Evolutionary conservation across 2,329 filamentous ascomycete species (phyloP).

Genomic region (Pseudogymnoascus sp.): DNA sequence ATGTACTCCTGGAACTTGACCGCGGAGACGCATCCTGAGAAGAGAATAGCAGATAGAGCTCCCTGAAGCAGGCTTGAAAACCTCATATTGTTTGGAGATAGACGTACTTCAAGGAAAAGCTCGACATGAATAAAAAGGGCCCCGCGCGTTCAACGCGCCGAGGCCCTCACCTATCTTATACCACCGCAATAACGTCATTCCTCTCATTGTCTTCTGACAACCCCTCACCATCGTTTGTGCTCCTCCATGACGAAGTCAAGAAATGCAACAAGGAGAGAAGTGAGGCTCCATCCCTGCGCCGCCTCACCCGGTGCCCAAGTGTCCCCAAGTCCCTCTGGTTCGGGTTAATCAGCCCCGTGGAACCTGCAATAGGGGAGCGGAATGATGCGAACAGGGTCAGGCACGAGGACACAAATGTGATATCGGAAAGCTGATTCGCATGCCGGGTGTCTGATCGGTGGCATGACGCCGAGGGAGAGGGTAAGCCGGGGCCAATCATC

Average conservation of each 20-base stretch:
- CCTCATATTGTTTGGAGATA: not conserved
- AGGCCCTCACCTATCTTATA: not conserved
- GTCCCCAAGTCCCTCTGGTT: not conserved
- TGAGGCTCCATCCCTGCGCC: not conserved
- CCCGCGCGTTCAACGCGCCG: not conserved
- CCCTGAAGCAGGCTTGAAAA: not conserved
- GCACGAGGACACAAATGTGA: constrained; percentile 2
- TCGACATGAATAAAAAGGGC: not conserved
- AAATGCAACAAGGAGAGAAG: not conserved
- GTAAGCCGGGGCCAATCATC: not conserved
- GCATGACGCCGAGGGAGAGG: not conserved
- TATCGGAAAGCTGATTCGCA: not conserved
- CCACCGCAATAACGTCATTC: not conserved
- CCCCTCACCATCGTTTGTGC: not conserved
- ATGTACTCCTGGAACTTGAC: constrained; percentile 17
- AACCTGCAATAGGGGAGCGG: not conserved
- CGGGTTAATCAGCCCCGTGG: not conserved
- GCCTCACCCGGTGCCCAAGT: not conserved
- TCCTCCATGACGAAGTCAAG: not conserved
- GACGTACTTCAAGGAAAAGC: not conserved
- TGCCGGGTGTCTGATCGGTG: not conserved
- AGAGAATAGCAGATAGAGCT: not conserved
- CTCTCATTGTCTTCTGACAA: not conserved
- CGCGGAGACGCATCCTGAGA: not conserved
- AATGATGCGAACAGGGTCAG: not conserved